Evolutionary conservation across 495 filamentous ascomycete species (phyloP).

Genomic region (Penicillium riverlandense): DNA sequence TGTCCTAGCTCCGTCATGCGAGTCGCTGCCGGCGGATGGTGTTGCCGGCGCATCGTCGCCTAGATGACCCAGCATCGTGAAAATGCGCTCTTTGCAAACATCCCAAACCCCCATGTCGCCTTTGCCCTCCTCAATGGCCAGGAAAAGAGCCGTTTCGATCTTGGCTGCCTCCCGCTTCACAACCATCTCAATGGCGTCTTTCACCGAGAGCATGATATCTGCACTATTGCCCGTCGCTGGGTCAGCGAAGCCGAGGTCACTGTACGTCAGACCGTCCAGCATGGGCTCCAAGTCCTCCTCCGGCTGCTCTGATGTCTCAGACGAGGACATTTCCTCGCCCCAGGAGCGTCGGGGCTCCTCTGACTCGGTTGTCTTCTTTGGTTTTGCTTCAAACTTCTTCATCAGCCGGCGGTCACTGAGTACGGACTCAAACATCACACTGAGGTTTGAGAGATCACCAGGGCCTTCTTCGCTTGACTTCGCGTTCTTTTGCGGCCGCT

Average conservation of each 20-base stretch:
- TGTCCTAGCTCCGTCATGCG: too few species aligned
- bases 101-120: slow-evolving; percentile 68
- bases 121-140: slow-evolving; percentile 30
- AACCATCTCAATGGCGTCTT: slow-evolving; percentile 18
- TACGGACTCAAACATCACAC: slow-evolving; percentile 20
- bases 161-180: slow-evolving; percentile 20
- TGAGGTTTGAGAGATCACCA: slow-evolving; percentile 17
- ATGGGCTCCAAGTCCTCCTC: too few species aligned
- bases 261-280: not conserved
- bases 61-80: slow-evolving; percentile 48
- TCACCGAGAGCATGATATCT: slow-evolving; percentile 11
- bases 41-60: slow-evolving; percentile 7
- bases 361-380: not conserved
- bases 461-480: too few species aligned
- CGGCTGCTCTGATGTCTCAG: not conserved
- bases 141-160: slow-evolving; percentile 19
- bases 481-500: not conserved
- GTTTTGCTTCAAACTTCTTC: not conserved
- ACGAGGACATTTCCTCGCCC: too few species aligned
- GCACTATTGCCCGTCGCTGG: slow-evolving; percentile 1
- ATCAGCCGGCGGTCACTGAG: slow-evolving; percentile 12
- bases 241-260: slow-evolving; percentile 16
- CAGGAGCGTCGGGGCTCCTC: too few species aligned
- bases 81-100: slow-evolving; percentile 62
- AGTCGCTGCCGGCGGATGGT: not conserved